These are phyloP conservation scores for Candida broadrunensis DNA, from an alignment of 805 yeast species.

Conservation along the genomic window DNA sequence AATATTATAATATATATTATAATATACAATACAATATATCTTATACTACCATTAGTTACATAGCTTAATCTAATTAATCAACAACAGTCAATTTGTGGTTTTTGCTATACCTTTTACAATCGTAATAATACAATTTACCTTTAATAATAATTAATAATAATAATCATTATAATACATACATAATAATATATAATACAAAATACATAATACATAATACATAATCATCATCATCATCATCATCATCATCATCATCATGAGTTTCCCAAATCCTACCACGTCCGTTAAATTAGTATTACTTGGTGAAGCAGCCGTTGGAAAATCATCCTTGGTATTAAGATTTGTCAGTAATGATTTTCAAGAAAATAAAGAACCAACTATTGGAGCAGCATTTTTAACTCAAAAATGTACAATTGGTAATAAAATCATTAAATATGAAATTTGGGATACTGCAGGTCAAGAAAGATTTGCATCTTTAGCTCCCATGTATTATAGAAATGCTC, in stretches of 20 bases:
- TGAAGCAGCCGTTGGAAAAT: conserved; percentile 97
- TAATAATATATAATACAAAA: too few relatives aligned
- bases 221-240: too few relatives aligned
- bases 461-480: conserved; percentile 95
- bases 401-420: conserved; percentile 83
- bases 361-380: conserved; percentile 96
- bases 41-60: too few relatives aligned
- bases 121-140: too few relatives aligned
- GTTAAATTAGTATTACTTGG: conserved; percentile 91
- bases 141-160: too few relatives aligned
- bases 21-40: too few relatives aligned
- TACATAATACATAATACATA: too few relatives aligned
- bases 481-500: conserved; percentile 96
- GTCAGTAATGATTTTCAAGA: conserved; percentile 96
- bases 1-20: too few relatives aligned
- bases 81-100: too few relatives aligned
- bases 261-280: conserved; percentile 51
- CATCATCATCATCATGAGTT: conserved; percentile 22
- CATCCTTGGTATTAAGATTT: conserved; percentile 86
- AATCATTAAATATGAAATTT: conserved; percentile 87
- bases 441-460: conserved; percentile 99
- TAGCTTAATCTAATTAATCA: too few relatives aligned
- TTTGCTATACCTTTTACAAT: too few relatives aligned
- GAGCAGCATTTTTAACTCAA: conserved; percentile 96
- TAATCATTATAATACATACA: too few relatives aligned